phyloP scores from a whole-genome alignment of 2,329 filamentous ascomycete genomes.

The Colletotrichum camelliae region DNA sequence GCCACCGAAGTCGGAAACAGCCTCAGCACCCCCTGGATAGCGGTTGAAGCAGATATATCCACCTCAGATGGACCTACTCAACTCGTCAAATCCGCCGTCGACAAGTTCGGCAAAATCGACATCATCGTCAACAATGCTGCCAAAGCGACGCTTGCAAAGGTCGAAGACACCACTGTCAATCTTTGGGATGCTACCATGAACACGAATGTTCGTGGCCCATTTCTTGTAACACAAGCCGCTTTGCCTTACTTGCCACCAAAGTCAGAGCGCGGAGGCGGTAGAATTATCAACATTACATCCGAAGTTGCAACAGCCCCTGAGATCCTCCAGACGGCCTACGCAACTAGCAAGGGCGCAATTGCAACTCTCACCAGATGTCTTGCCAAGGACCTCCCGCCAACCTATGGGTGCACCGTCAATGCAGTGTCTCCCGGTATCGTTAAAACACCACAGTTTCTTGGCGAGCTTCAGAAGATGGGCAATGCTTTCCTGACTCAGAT shows the following conservation, averaged over 20 bases:
- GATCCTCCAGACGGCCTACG: conserved; percentile 50
- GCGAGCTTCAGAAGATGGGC: conserved; percentile 42
- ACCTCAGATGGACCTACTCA: conserved; percentile 38
- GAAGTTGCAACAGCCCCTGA: conserved; percentile 39
- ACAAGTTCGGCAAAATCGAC: conserved; percentile 40
- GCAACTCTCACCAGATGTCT: conserved; percentile 51
- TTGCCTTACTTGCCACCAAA: conserved; percentile 40
- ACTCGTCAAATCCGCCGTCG: conserved; percentile 40
- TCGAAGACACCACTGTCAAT: conserved; percentile 40
- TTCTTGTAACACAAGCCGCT: conserved; percentile 43
- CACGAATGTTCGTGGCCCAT: conserved; percentile 44
- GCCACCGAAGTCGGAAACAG: conserved; percentile 15
- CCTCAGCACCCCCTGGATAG: conserved; percentile 28
- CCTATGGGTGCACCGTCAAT: conserved; percentile 52
- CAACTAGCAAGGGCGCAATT: conserved; percentile 54
- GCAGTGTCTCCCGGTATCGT: conserved; percentile 48
- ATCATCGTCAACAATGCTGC: conserved; percentile 42
- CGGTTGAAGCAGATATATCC: conserved; percentile 47
- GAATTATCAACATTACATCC: conserved; percentile 50
- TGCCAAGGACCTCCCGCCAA: conserved; percentile 47
- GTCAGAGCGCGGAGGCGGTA: conserved; percentile 24
- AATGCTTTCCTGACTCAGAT: conserved; percentile 36
- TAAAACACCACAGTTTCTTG: conserved; percentile 40
- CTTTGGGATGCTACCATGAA: conserved; percentile 46
- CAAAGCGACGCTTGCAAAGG: conserved; percentile 40